Base-by-base conservation (phyloP, 2,329 filamentous ascomycete species). In the Magnaporthiopsis rhizophila region DNA sequence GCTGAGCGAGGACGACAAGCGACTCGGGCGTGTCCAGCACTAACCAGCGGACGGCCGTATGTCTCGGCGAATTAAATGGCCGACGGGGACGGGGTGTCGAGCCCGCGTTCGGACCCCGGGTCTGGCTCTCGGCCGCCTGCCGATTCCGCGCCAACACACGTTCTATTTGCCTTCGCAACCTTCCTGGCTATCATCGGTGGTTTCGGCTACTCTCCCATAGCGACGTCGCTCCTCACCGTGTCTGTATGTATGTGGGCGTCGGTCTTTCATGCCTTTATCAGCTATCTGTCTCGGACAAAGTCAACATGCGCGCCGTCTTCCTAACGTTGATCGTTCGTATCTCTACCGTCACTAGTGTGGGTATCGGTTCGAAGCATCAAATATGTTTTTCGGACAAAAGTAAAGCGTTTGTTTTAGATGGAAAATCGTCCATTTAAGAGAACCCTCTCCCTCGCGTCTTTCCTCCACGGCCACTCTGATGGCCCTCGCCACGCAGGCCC, bases 1-100 rank as follows among this genome's bases (percentile, higher is more conserved):
- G 69, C 75, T 89, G 62, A 84, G 74, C 3, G 77, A 79, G 3
- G 80, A 85, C 66, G 86, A 89, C 70, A 83, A 81, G 66, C 74
- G n/a, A 18, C 50, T 62, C 24, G 28, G 58, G 45, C 30, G 32
- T 8, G 24, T 45, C 65, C 66, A 38, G 67, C 59, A n/a, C 15
- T 50, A 58, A n/a, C 12, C 38, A 58, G 32, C 26, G 68, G 65
- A 66, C 65, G 2, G 24, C 69, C 21, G 62, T 69, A 9, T 69
- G 67, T 4, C 62, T 69, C 56, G 53, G 65, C 8, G 77, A 53
- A 4, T 82, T 24, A 28, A 62, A 11, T 21, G n/a, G 21, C 70
- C 32, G 67, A 63, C 2, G 70, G 65, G 63, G 59, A 50, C 18
- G 69, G 73, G 11, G 66, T 26, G 26, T 73, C 21, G 67, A 64